Evolutionary conservation across 805 yeast species (phyloP), one percentile per base, ranked within the genome.

Genomic region (Metschnikowia amazonensis): DNA sequence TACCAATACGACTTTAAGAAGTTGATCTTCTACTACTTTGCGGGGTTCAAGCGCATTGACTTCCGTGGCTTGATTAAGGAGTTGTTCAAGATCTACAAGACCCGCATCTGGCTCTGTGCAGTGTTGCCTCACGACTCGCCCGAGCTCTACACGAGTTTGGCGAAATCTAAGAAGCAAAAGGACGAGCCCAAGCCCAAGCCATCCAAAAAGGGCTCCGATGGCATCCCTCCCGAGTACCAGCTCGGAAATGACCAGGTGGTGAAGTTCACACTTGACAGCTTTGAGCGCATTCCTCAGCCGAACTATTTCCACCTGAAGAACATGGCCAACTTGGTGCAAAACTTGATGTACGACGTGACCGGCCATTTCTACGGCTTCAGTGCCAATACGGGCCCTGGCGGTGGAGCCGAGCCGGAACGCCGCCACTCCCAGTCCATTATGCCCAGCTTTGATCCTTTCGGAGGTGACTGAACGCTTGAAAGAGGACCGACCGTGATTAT

Each of bases 231-330:
- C 11, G 76, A 71, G 50, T 71, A 71, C 49, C 66, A 64, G 31
- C 56, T 71, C 36, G 44, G 64, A n/a, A 64, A 67, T 47, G 75
- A 69, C 14, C 69, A 67, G 56, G 59, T 70, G 24, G 59, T 70
- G 48, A 67, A 72, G 44, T 75, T 76, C 33, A 67, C 71, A 0
- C 65, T 72, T 18, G 72, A 69, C 36, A 77, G 74, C 45, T 65
- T 78, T 46, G 64, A 60, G 14, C 66, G 63, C 36, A 61, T 77
- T 41, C 49, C 66, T 3, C 55, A 57, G 20, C 78, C 81, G 11
- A 72, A 69, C 45, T 75, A 73, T 55, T 79, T 79, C 67, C 84
- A 79, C 51, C 73, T 74, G 56, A 67, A 68, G 34, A 76, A 77
- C 46, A 70, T 79, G 51, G 56, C 61, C 39, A 77, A 75, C 56